phyloP scores from a whole-genome alignment of 306 rosid genomes.

The Morella rubra region DNA sequence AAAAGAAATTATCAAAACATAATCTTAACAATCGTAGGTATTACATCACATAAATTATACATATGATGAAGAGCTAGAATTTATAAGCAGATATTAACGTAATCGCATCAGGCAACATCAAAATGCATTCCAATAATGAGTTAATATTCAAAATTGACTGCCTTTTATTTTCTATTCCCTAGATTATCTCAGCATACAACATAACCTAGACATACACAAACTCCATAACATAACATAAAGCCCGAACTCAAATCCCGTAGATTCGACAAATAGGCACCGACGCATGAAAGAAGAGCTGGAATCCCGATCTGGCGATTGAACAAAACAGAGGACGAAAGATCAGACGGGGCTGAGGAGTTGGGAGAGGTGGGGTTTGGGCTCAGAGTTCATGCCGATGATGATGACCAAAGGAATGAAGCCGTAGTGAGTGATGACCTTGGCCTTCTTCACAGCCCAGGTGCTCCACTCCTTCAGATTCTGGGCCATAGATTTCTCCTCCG shows the following conservation, averaged over 20 bases:
- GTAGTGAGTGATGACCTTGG: slow-evolving; percentile 78
- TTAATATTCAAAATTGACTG: not conserved
- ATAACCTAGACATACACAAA: slow-evolving; percentile 5
- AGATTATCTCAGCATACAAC: not conserved
- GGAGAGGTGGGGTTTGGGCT: slow-evolving; percentile 79
- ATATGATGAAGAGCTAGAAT: not conserved
- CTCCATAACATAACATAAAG: not conserved
- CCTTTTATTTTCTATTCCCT: not conserved
- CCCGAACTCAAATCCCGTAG: not conserved
- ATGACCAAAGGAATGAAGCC: slow-evolving; percentile 93
- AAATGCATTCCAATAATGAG: not conserved
- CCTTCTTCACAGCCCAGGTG: slow-evolving; percentile 72
- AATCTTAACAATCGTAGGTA: not conserved
- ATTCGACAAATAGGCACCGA: slow-evolving; percentile 2
- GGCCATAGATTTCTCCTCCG: slow-evolving; percentile 41
- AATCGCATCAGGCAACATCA: not conserved
- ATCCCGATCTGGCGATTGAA: not conserved
- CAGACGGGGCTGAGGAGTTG: slow-evolving; percentile 97
- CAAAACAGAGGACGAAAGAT: slow-evolving; percentile 9
- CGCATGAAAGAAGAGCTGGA: slow-evolving; percentile 1
- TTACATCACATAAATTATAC: not conserved
- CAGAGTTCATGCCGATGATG: slow-evolving; percentile 91
- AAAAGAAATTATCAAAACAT: not conserved
- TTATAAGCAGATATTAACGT: not conserved
- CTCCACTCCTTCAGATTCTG: slow-evolving; percentile 76